A percentile compares a stretch with the other conserved stretches of the same genome.
Conservation (phyloP, 2,329 filamentous ascomycete genomes). For the Aspergillus puulaauensis region DNA sequence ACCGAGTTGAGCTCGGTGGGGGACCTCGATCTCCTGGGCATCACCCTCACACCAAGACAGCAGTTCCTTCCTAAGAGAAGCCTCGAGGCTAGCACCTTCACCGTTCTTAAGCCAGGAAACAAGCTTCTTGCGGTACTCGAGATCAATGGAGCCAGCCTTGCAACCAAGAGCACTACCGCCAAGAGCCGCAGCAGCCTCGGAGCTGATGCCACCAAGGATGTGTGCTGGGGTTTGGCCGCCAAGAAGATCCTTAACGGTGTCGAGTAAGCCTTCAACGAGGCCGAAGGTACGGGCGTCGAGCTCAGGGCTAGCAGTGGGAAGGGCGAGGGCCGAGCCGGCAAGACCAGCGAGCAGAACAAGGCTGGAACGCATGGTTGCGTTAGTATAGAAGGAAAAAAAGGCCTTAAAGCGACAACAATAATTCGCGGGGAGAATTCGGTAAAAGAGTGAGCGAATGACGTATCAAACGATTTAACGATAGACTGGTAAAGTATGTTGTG, state of each 20-base stretch:
- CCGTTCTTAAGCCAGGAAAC: constrained; percentile 29
- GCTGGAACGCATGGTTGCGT: constrained; percentile 24
- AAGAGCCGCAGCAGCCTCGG: constrained; percentile 36
- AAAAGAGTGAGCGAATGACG: constrained; percentile 9
- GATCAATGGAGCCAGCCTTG: constrained; percentile 28
- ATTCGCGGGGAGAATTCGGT: constrained; percentile 1
- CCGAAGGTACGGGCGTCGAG: constrained; percentile 28
- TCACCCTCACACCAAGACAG: constrained; percentile 33
- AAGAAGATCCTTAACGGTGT: constrained; percentile 25
- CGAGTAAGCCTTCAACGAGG: constrained; percentile 22
- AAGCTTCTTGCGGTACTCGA: constrained; percentile 28
- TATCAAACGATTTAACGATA: constrained; percentile 31
- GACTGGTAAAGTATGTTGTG: constrained; percentile 27
- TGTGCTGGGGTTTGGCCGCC: constrained; percentile 18
- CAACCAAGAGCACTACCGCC: constrained; percentile 36
- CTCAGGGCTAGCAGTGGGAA: constrained; percentile 26
- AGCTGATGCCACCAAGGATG: constrained; percentile 30
- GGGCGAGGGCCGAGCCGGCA: constrained; percentile 32
- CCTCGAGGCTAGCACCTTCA: constrained; percentile 21
- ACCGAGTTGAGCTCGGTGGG: constrained; percentile 32
- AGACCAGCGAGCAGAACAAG: constrained; percentile 34
- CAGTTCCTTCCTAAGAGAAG: constrained; percentile 28
- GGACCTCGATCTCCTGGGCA: constrained; percentile 21
- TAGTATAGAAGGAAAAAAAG: constrained; percentile 19
- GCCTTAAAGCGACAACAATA: constrained; percentile 16